phyloP scores from a whole-genome alignment of 2,329 filamentous ascomycete species.

The Clarireedia homoeocarpa region DNA sequence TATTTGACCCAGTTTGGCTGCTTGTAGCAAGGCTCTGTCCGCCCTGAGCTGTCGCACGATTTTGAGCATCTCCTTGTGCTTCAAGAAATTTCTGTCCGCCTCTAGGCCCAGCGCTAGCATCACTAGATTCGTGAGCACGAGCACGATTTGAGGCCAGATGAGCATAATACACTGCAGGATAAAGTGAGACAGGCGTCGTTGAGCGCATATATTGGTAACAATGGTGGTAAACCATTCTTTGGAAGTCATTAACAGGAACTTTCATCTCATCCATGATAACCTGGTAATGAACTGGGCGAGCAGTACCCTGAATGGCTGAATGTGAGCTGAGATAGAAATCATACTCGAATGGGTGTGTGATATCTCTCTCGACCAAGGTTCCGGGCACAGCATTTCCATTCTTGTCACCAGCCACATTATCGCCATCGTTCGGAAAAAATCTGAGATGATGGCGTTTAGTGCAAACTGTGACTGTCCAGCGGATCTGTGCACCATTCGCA shows the following conservation, averaged over 20 bases:
- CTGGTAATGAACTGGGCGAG: conserved; percentile 86
- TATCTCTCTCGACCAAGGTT: conserved; percentile 77
- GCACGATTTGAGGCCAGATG: conserved; percentile 81
- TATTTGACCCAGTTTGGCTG: conserved; percentile 14
- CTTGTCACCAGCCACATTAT: conserved; percentile 48
- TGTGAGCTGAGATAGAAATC: conserved; percentile 65
- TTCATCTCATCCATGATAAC: conserved; percentile 76
- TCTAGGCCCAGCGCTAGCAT: conserved; percentile 37
- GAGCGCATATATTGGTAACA: conserved; percentile 90
- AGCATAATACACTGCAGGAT: conserved; percentile 91
- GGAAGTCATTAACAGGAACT: conserved; percentile 59
- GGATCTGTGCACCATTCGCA: conserved; percentile 31
- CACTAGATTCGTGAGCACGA: conserved; percentile 58
- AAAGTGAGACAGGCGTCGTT: conserved; percentile 77
- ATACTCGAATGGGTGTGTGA: conserved; percentile 85
- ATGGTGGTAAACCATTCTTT: conserved; percentile 88
- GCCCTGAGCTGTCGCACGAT: conserved; percentile 2
- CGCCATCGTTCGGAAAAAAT: conserved; percentile 66
- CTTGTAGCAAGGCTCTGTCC: conserved; percentile 13
- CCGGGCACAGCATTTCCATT: conserved; percentile 82
- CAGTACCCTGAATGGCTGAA: conserved; percentile 85
- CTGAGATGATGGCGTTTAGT: conserved; percentile 93
- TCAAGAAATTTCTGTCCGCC: conserved; percentile 36
- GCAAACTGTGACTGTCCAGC: conserved; percentile 79
- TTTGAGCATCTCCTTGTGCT: conserved; percentile 15